Evolutionary conservation across 2,329 filamentous ascomycete species (phyloP), one percentile per base, ranked within the genome.

Genomic region (Nothomitra cinnamomea): DNA sequence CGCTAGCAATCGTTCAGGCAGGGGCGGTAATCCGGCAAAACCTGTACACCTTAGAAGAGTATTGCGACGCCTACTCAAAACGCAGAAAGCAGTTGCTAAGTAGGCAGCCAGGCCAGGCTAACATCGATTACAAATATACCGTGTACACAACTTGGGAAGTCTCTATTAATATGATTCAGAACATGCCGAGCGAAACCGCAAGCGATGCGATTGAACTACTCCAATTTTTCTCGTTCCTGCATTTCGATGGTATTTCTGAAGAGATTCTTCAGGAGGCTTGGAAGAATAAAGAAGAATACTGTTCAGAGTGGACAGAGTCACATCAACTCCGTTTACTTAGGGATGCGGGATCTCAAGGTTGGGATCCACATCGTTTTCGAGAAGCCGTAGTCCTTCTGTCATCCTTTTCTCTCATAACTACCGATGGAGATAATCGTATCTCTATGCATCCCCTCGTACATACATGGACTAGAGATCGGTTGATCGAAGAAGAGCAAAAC

Each of bases 381-480:
- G 53, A 55, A 41, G 57, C 62, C 17, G 55, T 60, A 15, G 45
- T 56, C 28, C 55, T 64, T 10, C 53, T 63, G 1, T 58, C 49
- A 52, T 51, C 59, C 12, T 56, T 59, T n/a, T 64, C 58, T 7
- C 59, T 61, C 17, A 58, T 59, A 56, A 57, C 54, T 50, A 55
- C 50, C 40, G n/a, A n/a, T 28, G 8, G 19, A 2, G 53, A 21
- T 10, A 8, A 40, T 4, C 56, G 54, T 21, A 62, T 58, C 32
- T 61, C 57, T 2, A 53, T 65, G 42, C 65, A 66, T 56, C 65
- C 65, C n/a, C 56, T 67, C 19, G 60, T 67, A 15, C 62, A 68
- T 54, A 53, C 52, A 17, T 66, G 64, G 63, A 59, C 61, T 7
- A 57, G 61, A 38, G 60, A 62, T 21, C 58, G 64, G 8, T 57